These are phyloP conservation scores for Fusarium citri DNA, from an alignment of 2,329 filamentous ascomycete species.

Conservation along the genomic window DNA sequence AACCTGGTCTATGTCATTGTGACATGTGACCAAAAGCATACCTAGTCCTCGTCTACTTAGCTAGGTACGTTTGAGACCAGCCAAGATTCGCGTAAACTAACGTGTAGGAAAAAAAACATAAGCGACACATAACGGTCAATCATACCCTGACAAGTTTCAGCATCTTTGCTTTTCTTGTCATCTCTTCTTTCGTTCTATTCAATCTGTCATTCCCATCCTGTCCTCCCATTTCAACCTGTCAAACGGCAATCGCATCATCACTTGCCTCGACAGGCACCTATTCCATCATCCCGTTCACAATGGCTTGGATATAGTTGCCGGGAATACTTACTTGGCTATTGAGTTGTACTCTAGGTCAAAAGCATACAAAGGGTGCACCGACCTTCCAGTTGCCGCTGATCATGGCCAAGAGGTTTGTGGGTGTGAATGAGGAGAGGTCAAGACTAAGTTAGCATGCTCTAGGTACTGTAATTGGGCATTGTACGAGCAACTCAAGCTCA, in stretches of 20 bases:
- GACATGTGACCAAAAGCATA: conserved; percentile 15
- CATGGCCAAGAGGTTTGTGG: conserved; percentile 4
- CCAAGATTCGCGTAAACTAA: conserved; percentile 16
- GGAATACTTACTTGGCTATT: not conserved
- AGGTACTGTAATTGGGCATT: conserved; percentile 12
- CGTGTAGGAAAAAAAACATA: conserved; percentile 15
- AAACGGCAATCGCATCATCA: not conserved
- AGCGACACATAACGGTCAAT: conserved; percentile 1
- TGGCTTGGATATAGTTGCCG: not conserved
- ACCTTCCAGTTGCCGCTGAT: not conserved
- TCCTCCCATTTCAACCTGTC: not conserved
- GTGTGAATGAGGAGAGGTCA: conserved; percentile 18
- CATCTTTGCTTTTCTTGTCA: conserved; percentile 3
- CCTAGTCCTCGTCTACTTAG: conserved; percentile 7
- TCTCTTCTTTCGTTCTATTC: not conserved
- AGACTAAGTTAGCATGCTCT: conserved; percentile 8
- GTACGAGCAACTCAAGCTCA: conserved; percentile 8
- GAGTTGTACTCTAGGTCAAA: not conserved
- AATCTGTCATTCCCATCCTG: not conserved
- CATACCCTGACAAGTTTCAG: conserved; percentile 12
- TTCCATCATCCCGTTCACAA: not conserved
- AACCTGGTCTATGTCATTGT: conserved; percentile 17
- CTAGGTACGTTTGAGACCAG: conserved; percentile 16
- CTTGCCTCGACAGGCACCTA: not conserved
- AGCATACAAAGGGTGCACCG: conserved; percentile 14